Base-by-base conservation (phyloP, 345 rosid species). In the Ceriops zippeliana region DNA sequence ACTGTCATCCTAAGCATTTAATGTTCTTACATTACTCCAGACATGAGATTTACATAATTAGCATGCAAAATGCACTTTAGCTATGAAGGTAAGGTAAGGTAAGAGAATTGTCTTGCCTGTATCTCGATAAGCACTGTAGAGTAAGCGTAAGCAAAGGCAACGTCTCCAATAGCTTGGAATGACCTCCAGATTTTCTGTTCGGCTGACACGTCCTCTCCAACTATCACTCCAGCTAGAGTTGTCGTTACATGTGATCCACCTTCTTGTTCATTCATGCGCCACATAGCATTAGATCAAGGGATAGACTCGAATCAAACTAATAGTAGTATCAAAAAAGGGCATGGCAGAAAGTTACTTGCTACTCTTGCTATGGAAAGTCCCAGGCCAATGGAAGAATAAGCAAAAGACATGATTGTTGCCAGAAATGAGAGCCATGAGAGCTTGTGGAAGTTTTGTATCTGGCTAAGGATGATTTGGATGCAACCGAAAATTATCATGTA, bases 381-480 rank as follows among this genome's bases (percentile, higher is more conserved):
- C 15, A 90, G 76, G 37, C 98, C 97, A 0, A 90, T 89, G 20
- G 84, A 66, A 17, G 97, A 78, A 60, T 93, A 93, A 63, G 89
- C 80, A 30, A 93, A 90, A 35, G 97, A 93, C 98, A 93, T 93
- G 46, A 93, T 64, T 16, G 97, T 96, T 0, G 97, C 97, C 5
- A 93, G 47, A 54, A 89, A 75, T 1, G 98, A 93, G 73, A 93
- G 93, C 90, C 90, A 90, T 22, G 97, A 86, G 34, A 93, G 97
- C 69, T 90, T 79, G 82, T 89, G 90, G 31, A 93, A 93, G 74
- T 89, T 84, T 2, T 90, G 96, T 68, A 90, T 90, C 75, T 93
- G 97, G 86, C 96, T 86, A 5, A 93, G 85, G 54, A 90, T 17
- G 16, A 90, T 77, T 70, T 93, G 91, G 62, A 87, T 77, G 80